Base-by-base conservation (phyloP, 257 asterid genomes). In the Ilex asprella region DNA sequence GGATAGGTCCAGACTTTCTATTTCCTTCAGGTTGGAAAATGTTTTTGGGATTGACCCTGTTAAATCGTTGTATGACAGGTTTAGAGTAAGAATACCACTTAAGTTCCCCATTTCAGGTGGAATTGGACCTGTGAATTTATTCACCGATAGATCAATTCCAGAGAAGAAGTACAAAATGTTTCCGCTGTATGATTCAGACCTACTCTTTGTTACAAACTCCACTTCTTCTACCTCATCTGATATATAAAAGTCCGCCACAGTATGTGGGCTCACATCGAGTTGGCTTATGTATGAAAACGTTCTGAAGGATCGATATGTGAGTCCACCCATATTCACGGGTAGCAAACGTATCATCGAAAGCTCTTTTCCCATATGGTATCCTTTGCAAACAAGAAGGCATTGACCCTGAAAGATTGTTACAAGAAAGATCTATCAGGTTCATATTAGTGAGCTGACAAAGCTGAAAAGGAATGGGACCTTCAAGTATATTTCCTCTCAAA, bases 131-230 rank as follows among this genome's bases (percentile, higher is more conserved):
- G 66, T 27, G 51, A 75, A 65, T 9, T 63, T 44, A 41, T 75
- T 75, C n/a, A 10, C n/a, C 27, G 79, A 70, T n/a, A 75, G 73
- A 62, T 75, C 79, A 16, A 75, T 39, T 1, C 73, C 76, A 12
- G 73, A 61, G 39, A 75, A 66, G 32, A 30, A 62, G 39, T 66
- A 50, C 57, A 75, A 7, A 27, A 39, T 21, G 27, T 21, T 21
- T 21, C 27, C 27, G 27, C 27, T 21, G 27, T 21, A 21, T 21
- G 27, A 21, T 21, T 21, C 27, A 1, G 27, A 21, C 27, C 27
- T 21, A 21, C 27, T 21, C 27, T 21, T 21, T 21, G 73, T 47
- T 1, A 66, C 57, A 39, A 75, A 75, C 35, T 66, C 61, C 11
- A 75, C 62, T 61, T 51, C 70, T 52, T 66, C 80, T 39, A 27